Percentiles rank a stretch among this genome's conserved stretches.
Conservation (phyloP, 192 early-diverging fungal genomes). For the Backusella mclennaniae region DNA sequence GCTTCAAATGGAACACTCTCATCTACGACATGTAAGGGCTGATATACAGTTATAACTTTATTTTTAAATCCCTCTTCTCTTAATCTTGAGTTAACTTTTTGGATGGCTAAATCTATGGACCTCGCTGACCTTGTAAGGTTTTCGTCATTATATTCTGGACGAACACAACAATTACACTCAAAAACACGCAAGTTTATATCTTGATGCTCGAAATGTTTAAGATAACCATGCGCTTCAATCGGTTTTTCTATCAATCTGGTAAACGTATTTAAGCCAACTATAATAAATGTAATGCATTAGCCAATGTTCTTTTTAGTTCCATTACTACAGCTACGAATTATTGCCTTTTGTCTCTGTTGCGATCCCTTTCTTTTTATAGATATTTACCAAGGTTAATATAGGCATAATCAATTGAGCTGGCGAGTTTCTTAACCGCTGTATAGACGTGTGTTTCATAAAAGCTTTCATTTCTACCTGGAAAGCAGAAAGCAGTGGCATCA, state of each 20-base stretch:
- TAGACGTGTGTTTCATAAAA: background rate
- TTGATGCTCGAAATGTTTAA: background rate
- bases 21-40: background rate
- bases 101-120: background rate
- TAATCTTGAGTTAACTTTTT: background rate
- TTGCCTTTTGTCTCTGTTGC: background rate
- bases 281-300: background rate
- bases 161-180: background rate
- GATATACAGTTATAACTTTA: background rate
- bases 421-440: background rate
- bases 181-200: background rate
- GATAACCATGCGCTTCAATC: background rate
- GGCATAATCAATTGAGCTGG: background rate
- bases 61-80: background rate
- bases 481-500: background rate
- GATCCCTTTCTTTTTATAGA: background rate
- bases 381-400: constrained; percentile 1
- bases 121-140: background rate
- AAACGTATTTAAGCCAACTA: background rate
- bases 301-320: background rate
- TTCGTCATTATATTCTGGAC: background rate
- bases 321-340: background rate
- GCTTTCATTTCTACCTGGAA: background rate
- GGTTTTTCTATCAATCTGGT: background rate
- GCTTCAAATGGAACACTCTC: background rate